A percentile compares a stretch with the other conserved stretches of the same genome.
These are phyloP conservation scores for Yamadazyma atlantica DNA, from an alignment of 1,139 yeast species.

Conservation along the genomic window DNA sequence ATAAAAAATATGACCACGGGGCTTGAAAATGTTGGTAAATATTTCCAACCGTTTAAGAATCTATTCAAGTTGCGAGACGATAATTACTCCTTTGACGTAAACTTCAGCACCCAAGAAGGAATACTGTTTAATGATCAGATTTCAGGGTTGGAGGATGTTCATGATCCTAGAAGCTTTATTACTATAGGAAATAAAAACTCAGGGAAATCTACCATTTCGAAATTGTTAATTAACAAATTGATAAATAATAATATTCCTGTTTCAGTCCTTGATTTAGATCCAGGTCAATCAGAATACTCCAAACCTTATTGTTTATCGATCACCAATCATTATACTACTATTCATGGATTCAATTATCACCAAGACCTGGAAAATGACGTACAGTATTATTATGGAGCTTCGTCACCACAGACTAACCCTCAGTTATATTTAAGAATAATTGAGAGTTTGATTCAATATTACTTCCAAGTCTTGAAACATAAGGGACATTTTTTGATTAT, in stretches of 20 bases:
- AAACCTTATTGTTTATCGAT: conserved; percentile 68
- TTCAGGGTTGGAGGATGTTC: conserved; percentile 2
- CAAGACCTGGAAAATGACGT: conserved; percentile 17
- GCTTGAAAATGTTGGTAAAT: conserved; percentile 43
- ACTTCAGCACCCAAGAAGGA: conserved; percentile 25
- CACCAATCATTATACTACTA: conserved; percentile 21
- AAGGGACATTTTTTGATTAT: conserved; percentile 52
- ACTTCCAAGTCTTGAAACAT: conserved; percentile 22
- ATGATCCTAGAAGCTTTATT: conserved; percentile 23
- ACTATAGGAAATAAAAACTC: conserved; percentile 61
- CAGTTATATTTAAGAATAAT: conserved; percentile 50
- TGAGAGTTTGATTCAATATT: conserved; percentile 39
- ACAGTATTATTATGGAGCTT: conserved; percentile 64
- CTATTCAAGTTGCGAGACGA: conserved; percentile 27
- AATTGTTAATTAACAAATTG: conserved; percentile 50
- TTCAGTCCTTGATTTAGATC: conserved; percentile 75
- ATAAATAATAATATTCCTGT: conserved; percentile 19
- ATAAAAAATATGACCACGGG: conserved; percentile 42
- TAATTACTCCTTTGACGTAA: conserved; percentile 37
- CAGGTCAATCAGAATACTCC: conserved; percentile 86
- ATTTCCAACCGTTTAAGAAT: conserved; percentile 52
- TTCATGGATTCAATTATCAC: conserved; percentile 25
- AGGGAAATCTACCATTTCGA: conserved; percentile 79
- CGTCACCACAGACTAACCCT: conserved; percentile 74
- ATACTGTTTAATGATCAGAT: conserved; percentile 9